These are phyloP conservation scores for Lipomyces spencermartinsiae DNA, from an alignment of 805 yeast species.

Conservation along the genomic window DNA sequence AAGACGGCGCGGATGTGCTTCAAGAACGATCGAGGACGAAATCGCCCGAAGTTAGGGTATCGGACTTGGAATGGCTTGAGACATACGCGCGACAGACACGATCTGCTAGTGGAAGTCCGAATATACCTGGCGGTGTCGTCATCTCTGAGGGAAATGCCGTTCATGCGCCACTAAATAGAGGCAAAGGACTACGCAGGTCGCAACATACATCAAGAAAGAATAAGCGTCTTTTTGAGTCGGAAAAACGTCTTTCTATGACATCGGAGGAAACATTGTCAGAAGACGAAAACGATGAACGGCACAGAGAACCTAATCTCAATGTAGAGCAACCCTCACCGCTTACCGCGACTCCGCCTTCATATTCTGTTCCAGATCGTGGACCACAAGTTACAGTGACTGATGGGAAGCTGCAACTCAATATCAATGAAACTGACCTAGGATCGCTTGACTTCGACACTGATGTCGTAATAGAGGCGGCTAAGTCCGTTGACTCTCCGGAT, in stretches of 20 bases:
- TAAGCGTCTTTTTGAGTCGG: slow-evolving; percentile 3
- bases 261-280: neutral
- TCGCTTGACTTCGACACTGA: slow-evolving; percentile 11
- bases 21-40: slow-evolving; percentile 16
- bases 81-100: slow-evolving; percentile 13
- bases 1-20: slow-evolving; percentile 30
- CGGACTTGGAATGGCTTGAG: slow-evolving; percentile 24
- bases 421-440: slow-evolving; percentile 15
- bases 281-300: slow-evolving; percentile 5
- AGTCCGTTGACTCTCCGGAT: slow-evolving; percentile 2
- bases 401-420: slow-evolving; percentile 24
- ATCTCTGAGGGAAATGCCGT: slow-evolving; percentile 3
- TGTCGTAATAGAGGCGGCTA: slow-evolving; percentile 1
- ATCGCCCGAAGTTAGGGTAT: slow-evolving; percentile 21
- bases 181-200: slow-evolving; percentile 24
- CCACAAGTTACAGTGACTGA: slow-evolving; percentile 24
- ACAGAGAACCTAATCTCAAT: neutral
- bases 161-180: slow-evolving; percentile 6
- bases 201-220: slow-evolving; percentile 12
- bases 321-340: neutral
- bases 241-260: neutral
- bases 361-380: neutral
- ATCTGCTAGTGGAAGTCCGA: slow-evolving; percentile 1
- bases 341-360: neutral
- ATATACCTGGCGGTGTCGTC: slow-evolving; percentile 3